Percentiles rank a stretch among this genome's conserved stretches.
These are phyloP conservation scores for Debaryomyces robertsiae DNA, from an alignment of 1,139 yeast species.

Conservation along the genomic window DNA sequence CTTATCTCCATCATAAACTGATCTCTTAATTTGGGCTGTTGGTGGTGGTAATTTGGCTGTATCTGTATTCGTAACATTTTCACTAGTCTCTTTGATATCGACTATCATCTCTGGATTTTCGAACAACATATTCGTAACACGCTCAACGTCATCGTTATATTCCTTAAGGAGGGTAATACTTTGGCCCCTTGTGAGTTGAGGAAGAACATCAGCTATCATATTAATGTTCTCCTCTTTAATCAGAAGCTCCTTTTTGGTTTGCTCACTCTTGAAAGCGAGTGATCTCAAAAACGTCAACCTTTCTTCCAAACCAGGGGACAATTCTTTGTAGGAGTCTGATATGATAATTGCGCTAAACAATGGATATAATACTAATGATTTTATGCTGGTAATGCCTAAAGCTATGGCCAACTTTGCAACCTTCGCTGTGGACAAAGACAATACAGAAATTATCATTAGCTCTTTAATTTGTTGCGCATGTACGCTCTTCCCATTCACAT, in stretches of 20 bases:
- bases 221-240: conserved; percentile 43
- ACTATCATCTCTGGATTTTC: conserved; percentile 56
- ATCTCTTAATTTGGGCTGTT: conserved; percentile 15
- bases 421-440: conserved; percentile 50
- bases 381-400: conserved; percentile 45
- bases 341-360: conserved; percentile 55
- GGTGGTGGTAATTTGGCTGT: conserved; percentile 2
- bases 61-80: conserved; percentile 15
- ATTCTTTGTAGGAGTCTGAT: conserved; percentile 42
- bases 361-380: conserved; percentile 50
- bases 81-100: conserved; percentile 18
- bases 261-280: conserved; percentile 14
- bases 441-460: conserved; percentile 52
- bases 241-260: conserved; percentile 13
- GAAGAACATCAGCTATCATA: conserved; percentile 59
- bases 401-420: conserved; percentile 45
- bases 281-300: conserved; percentile 45
- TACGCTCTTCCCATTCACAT: conserved; percentile 57
- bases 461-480: conserved; percentile 49
- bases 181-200: conserved; percentile 49
- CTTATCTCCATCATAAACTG: conserved; percentile 34
- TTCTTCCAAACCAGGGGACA: conserved; percentile 53
- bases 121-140: conserved; percentile 58
- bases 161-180: conserved; percentile 49
- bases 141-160: conserved; percentile 56